Percentiles rank a stretch among this genome's conserved stretches.
These are phyloP conservation scores for Starmerella riodocensis DNA, from an alignment of 805 yeast species.

Conservation along the genomic window DNA sequence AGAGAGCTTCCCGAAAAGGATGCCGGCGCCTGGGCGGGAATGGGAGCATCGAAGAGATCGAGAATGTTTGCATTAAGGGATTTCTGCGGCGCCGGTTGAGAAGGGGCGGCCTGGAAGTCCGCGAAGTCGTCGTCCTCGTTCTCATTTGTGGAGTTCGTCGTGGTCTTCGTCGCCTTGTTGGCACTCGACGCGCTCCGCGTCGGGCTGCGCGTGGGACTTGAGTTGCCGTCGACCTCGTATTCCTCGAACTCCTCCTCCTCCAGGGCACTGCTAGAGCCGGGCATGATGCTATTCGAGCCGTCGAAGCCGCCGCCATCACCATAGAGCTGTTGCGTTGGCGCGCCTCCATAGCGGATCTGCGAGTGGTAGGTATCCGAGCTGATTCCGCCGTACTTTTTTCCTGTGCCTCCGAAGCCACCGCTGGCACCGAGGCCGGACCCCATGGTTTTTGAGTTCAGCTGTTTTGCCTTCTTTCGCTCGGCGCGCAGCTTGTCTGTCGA, in stretches of 20 bases:
- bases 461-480: constrained; percentile 85
- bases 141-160: constrained; percentile 13
- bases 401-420: constrained; percentile 27
- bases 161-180: background rate
- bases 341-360: constrained; percentile 23
- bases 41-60: constrained; percentile 21
- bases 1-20: too few species aligned
- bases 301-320: constrained; percentile 33
- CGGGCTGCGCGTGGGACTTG: constrained; percentile 6
- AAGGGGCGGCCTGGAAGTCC: constrained; percentile 50
- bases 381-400: constrained; percentile 28
- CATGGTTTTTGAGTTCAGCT: constrained; percentile 59
- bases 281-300: constrained; percentile 27
- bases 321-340: constrained; percentile 28
- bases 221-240: constrained; percentile 25
- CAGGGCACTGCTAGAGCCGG: constrained; percentile 5
- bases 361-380: constrained; percentile 22
- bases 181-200: background rate
- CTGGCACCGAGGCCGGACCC: constrained; percentile 34
- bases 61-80: constrained; percentile 17
- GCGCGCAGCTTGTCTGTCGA: constrained; percentile 65
- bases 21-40: too few species aligned
- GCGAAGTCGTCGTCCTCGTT: constrained; percentile 50
- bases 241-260: constrained; percentile 32
- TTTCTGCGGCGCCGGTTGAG: constrained; percentile 16